Evolutionary conservation across 2,329 filamentous ascomycete genomes (phyloP).

Genomic region (Colletotrichum sidae): DNA sequence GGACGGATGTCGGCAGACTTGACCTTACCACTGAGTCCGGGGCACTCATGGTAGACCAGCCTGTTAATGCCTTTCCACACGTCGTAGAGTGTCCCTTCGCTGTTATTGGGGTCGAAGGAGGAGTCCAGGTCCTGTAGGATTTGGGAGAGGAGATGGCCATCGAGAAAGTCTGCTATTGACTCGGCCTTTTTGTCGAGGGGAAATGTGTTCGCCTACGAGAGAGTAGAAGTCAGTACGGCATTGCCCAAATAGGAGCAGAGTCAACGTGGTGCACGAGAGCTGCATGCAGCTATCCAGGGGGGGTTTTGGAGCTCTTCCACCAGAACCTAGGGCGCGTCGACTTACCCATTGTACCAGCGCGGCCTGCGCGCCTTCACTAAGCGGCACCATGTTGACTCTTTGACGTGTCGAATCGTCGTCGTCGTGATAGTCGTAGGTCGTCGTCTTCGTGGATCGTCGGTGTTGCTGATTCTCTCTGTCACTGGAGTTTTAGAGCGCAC

Average conservation of each 20-base stretch:
- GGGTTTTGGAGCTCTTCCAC: too few species aligned
- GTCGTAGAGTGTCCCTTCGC: constrained; percentile 53
- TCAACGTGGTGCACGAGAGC: too few species aligned
- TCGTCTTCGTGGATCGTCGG: constrained; percentile 1
- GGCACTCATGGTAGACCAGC: constrained; percentile 66
- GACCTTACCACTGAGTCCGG: constrained; percentile 63
- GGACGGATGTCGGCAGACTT: constrained; percentile 67
- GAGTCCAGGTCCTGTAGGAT: constrained; percentile 69
- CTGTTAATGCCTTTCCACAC: constrained; percentile 66
- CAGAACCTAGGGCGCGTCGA: constrained; percentile 32
- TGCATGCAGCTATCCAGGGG: too few species aligned
- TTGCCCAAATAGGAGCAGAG: not conserved
- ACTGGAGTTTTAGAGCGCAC: constrained; percentile 21
- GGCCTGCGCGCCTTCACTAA: constrained; percentile 58
- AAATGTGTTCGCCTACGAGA: constrained; percentile 51
- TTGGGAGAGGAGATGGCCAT: constrained; percentile 65
- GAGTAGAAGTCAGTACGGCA: constrained; percentile 19
- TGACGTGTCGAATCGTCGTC: constrained; percentile 14
- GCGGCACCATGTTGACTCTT: constrained; percentile 49
- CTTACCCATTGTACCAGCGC: constrained; percentile 69
- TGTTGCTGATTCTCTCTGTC: not conserved
- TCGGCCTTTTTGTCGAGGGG: constrained; percentile 58
- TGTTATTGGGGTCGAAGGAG: constrained; percentile 57
- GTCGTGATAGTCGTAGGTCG: constrained; percentile 16
- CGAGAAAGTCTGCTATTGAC: constrained; percentile 63